Percentiles rank a stretch among this genome's conserved stretches.
Conservation (phyloP, 352 stramenopile genomes). For the Pythium chondricola region DNA sequence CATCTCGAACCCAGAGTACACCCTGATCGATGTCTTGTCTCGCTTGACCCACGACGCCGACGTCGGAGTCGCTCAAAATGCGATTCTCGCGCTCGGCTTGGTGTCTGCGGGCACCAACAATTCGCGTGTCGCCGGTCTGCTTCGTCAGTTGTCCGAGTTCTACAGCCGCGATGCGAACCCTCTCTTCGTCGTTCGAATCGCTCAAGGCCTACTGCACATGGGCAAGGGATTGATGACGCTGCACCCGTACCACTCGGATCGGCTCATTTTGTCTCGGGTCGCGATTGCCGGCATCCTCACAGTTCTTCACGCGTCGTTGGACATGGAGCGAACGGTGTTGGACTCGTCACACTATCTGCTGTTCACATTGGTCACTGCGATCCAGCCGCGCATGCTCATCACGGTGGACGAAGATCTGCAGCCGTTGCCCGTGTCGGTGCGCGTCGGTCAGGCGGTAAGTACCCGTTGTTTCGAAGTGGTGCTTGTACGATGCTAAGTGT, state of each 20-base stretch:
- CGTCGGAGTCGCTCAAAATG: slow-evolving; percentile 94
- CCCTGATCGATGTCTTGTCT: slow-evolving; percentile 94
- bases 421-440: slow-evolving; percentile 95
- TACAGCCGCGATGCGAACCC: slow-evolving; percentile 97
- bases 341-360: slow-evolving; percentile 99
- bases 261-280: slow-evolving; percentile 83
- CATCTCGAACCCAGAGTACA: slow-evolving; percentile 97
- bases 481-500: neutral
- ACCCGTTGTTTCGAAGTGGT: neutral
- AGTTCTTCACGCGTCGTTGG: slow-evolving; percentile 94
- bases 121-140: slow-evolving; percentile 95
- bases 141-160: slow-evolving; percentile 97
- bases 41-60: slow-evolving; percentile 98
- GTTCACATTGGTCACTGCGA: slow-evolving; percentile 96
- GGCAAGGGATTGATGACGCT: slow-evolving; percentile 98
- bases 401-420: slow-evolving; percentile 96
- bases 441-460: slow-evolving; percentile 95
- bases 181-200: slow-evolving; percentile 98
- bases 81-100: slow-evolving; percentile 96
- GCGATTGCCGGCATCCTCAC: slow-evolving; percentile 94
- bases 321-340: slow-evolving; percentile 97
- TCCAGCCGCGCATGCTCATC: slow-evolving; percentile 98
- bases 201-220: slow-evolving; percentile 98
- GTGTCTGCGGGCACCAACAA: slow-evolving; percentile 99
- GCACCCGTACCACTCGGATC: slow-evolving; percentile 97